These are phyloP conservation scores for Ganoderma lingzhi DNA, from an alignment of 1,284 basidiomycete genomes.

Conservation along the genomic window DNA sequence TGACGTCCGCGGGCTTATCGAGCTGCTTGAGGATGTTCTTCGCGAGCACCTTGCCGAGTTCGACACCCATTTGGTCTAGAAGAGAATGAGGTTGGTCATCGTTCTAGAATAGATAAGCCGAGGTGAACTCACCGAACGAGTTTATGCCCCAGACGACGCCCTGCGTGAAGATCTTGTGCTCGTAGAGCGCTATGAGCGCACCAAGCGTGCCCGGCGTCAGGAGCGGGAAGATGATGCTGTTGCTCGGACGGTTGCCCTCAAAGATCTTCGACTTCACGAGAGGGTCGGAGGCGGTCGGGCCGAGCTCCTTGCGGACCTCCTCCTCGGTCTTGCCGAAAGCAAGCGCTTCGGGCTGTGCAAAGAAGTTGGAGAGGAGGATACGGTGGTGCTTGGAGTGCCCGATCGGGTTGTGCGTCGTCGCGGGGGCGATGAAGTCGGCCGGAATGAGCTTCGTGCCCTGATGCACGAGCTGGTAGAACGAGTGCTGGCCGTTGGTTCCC, in stretches of 20 bases:
- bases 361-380: slow-evolving; percentile 97
- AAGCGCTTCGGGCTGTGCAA: slow-evolving; percentile 96
- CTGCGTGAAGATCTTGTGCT: slow-evolving; percentile 99
- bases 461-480: slow-evolving; percentile 98
- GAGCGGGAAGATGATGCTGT: slow-evolving; percentile 94
- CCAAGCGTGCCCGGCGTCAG: slow-evolving; percentile 91
- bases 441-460: slow-evolving; percentile 95
- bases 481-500: slow-evolving; percentile 98
- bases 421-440: slow-evolving; percentile 95
- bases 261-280: slow-evolving; percentile 98
- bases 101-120: not conserved
- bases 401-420: slow-evolving; percentile 94
- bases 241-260: slow-evolving; percentile 97
- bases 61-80: slow-evolving; percentile 92
- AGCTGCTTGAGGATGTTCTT: slow-evolving; percentile 95
- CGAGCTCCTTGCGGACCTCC: slow-evolving; percentile 84
- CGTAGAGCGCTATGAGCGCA: slow-evolving; percentile 90
- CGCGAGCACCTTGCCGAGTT: slow-evolving; percentile 95
- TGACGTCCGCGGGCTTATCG: slow-evolving; percentile 82
- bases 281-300: slow-evolving; percentile 78
- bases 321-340: slow-evolving; percentile 98
- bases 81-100: slow-evolving; percentile 14
- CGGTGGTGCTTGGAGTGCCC: slow-evolving; percentile 91
- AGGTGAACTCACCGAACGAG: slow-evolving; percentile 77
- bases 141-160: slow-evolving; percentile 99